Conservation (phyloP, 306 rosid species). For the Cucumis hystrix region DNA sequence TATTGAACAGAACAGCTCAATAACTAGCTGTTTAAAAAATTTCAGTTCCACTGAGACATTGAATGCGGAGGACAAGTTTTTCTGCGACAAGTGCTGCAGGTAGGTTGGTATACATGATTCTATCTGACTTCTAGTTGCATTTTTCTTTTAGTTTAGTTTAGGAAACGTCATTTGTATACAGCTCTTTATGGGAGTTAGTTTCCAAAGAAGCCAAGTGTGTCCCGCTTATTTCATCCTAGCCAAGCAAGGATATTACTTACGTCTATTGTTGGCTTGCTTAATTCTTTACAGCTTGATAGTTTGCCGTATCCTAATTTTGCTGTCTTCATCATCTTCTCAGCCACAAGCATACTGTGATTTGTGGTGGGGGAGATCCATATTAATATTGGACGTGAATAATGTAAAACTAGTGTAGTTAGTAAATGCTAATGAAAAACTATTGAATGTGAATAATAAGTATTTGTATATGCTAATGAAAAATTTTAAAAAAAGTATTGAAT, state of each 20-base stretch:
- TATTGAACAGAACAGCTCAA: slow-evolving; percentile 97
- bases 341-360: neutral
- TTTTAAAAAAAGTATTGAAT: neutral
- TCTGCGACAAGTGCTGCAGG: slow-evolving; percentile 99
- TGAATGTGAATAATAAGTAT: neutral
- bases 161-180: neutral
- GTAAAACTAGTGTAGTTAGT: neutral
- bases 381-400: neutral
- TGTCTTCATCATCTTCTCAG: neutral
- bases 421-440: neutral
- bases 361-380: neutral
- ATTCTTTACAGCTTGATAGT: neutral
- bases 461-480: neutral
- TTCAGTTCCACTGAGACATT: slow-evolving; percentile 96
- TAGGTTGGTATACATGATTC: slow-evolving; percentile 15
- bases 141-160: neutral
- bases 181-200: neutral
- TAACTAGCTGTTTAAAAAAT: slow-evolving; percentile 97
- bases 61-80: slow-evolving; percentile 96
- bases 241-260: neutral
- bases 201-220: neutral
- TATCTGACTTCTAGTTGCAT: neutral
- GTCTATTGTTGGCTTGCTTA: neutral
- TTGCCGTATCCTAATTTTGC: neutral
- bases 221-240: neutral